These are phyloP conservation scores for Nakazawaea wyomingensis DNA, from an alignment of 805 yeast species.

Conservation along the genomic window DNA sequence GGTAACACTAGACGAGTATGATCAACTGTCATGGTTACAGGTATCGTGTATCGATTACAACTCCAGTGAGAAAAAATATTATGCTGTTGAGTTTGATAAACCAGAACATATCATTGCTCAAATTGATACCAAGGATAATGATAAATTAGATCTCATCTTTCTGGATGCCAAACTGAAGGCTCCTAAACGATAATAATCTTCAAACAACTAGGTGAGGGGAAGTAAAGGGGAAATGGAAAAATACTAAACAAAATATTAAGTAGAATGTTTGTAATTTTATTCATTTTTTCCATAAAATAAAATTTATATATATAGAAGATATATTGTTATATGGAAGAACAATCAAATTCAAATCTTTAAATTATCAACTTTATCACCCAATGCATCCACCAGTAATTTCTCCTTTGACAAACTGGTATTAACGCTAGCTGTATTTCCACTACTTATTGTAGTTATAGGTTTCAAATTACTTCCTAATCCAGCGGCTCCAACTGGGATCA, in stretches of 20 bases:
- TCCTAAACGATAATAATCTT: no score
- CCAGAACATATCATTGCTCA: slow-evolving; percentile 40
- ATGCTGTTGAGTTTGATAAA: slow-evolving; percentile 40
- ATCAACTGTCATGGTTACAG: slow-evolving; percentile 46
- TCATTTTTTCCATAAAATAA: no score
- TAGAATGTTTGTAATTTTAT: no score
- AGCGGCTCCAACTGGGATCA: slow-evolving; percentile 10
- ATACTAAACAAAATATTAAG: no score
- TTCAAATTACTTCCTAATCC: not conserved
- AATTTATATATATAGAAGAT: no score
- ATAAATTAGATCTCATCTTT: slow-evolving; percentile 39
- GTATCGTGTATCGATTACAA: slow-evolving; percentile 42
- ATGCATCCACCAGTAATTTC: not conserved
- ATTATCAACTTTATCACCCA: not conserved
- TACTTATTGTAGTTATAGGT: not conserved
- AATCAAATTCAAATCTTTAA: not conserved
- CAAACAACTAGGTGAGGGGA: no score
- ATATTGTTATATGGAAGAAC: no score
- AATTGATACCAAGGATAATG: slow-evolving; percentile 31
- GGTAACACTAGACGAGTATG: slow-evolving; percentile 41
- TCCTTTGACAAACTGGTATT: not conserved
- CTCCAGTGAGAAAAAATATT: slow-evolving; percentile 25
- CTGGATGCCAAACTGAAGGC: slow-evolving; percentile 36
- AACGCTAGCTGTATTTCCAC: not conserved
- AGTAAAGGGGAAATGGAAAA: no score